phyloP scores from a whole-genome alignment of 1,284 basidiomycete species.

The Papiliotrema laurentii region DNA sequence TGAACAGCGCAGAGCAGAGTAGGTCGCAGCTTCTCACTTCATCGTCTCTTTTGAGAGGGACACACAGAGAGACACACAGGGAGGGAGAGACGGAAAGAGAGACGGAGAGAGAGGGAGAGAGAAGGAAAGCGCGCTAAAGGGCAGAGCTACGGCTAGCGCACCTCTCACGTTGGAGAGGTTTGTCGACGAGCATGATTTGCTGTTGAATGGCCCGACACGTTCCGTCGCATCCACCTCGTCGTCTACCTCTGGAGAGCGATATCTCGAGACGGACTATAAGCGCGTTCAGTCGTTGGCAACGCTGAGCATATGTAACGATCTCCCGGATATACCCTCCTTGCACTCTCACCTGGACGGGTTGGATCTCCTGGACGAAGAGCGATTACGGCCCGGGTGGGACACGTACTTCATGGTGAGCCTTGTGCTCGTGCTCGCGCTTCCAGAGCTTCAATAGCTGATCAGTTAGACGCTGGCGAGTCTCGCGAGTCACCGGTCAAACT shows the following conservation, averaged over 20 bases:
- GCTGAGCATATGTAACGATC: slow-evolving; percentile 69
- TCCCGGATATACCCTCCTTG: slow-evolving; percentile 56
- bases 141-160: no score
- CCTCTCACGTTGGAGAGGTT: slow-evolving; percentile 63
- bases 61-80: no score
- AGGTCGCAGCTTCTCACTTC: not conserved
- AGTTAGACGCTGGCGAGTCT: slow-evolving; percentile 76
- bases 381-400: slow-evolving; percentile 85
- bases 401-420: slow-evolving; percentile 83
- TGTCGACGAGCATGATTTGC: slow-evolving; percentile 58
- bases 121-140: no score
- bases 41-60: not conserved
- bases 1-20: slow-evolving; percentile 39
- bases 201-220: slow-evolving; percentile 43
- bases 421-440: not conserved
- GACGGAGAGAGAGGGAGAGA: no score
- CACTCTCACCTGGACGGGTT: slow-evolving; percentile 63
- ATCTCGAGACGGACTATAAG: slow-evolving; percentile 38
- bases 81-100: no score
- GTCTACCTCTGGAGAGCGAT: slow-evolving; percentile 7
- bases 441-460: not conserved
- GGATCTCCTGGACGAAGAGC: slow-evolving; percentile 64
- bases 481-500: slow-evolving; percentile 83
- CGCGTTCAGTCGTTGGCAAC: slow-evolving; percentile 45
- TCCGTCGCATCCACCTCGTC: slow-evolving; percentile 14